Base-by-base conservation (phyloP, 2,329 filamentous ascomycete genomes). In the Cytospora leucostoma region DNA sequence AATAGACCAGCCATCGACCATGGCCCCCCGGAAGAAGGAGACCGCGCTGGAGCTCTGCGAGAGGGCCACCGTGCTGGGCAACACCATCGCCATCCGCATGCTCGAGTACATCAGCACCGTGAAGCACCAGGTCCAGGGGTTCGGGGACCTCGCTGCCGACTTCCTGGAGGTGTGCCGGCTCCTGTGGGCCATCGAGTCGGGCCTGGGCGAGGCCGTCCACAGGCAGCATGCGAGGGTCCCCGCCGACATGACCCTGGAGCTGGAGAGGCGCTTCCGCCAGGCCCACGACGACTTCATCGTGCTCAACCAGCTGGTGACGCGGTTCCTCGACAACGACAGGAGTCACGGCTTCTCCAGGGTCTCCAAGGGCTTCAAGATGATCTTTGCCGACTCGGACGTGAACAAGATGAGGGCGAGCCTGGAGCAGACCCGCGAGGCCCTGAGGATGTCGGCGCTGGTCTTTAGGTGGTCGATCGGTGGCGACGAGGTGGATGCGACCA, bases 141-240 rank as follows among this genome's bases (percentile, higher is more conserved):
- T 88, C 72, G 81, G 84, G 64, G 76, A 79, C 33, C 79, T 91
- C 21, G 86, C 88, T 11, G 81, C 83, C 66, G 86, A 88, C 67
- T 89, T 90, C 70, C 80, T 91, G 63, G 87, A 90, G 62, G 84
- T 86, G 6, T 88, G 84, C 71, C 82, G 86, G 60, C 83, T 87
- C 50, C 78, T 91, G 50, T 89, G 87, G 79, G 83, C 85, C n/a
- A 86, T 90, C 66, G 87, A 90, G 73, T 82, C 85, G 27, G 88
- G 88, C 6, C 79, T 95, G 59, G 74, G 76, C n/a, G 82, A 86
- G 68, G 81, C 79, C 52, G 52, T 15, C 35, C 74, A 78, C 35
- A 78, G 79, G 49, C 79, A 78, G 21, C 75, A 77, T 17, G 82
- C 84, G 67, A 76, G 79, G 17, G 80, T 90, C 19, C 85, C 88